Evolutionary conservation across 805 yeast genomes (phyloP).

Genomic region (Saccharomycopsis sp.): DNA sequence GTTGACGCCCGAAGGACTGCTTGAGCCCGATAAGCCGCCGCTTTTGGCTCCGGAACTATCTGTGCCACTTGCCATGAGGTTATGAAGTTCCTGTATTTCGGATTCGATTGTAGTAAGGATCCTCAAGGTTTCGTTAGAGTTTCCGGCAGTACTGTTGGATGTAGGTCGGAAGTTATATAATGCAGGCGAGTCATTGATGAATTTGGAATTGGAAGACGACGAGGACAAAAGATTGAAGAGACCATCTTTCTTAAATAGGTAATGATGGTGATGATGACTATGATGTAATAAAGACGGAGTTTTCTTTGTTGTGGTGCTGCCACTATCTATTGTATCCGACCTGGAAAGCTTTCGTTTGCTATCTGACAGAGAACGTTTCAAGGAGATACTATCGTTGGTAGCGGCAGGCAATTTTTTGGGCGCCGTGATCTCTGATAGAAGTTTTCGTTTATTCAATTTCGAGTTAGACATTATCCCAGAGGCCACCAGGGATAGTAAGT

Average conservation of each 20-base stretch:
- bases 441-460: neutral
- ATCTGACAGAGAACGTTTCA: conserved; percentile 10
- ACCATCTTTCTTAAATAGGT: conserved; percentile 11
- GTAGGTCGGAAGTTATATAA: conserved; percentile 31
- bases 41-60: conserved; percentile 23
- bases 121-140: conserved; percentile 24
- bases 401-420: neutral
- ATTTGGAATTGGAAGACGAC: conserved; percentile 30
- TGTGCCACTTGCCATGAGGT: neutral
- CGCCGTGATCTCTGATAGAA: neutral
- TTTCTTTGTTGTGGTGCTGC: neutral
- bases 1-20: conserved; percentile 9
- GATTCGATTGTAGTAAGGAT: conserved; percentile 11
- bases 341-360: conserved; percentile 8
- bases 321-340: neutral
- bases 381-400: neutral
- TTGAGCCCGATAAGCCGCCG: conserved; percentile 25
- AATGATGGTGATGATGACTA: conserved; percentile 20
- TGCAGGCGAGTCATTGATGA: conserved; percentile 25
- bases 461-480: neutral
- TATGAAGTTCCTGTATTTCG: conserved; percentile 6
- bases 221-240: conserved; percentile 25
- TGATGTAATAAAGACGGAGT: conserved; percentile 10
- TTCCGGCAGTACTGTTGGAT: conserved; percentile 10
- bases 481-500: neutral